Evolutionary conservation across 2,329 filamentous ascomycete genomes (phyloP), one percentile per base, ranked within the genome.

Genomic region (Colletotrichum noveboracense): DNA sequence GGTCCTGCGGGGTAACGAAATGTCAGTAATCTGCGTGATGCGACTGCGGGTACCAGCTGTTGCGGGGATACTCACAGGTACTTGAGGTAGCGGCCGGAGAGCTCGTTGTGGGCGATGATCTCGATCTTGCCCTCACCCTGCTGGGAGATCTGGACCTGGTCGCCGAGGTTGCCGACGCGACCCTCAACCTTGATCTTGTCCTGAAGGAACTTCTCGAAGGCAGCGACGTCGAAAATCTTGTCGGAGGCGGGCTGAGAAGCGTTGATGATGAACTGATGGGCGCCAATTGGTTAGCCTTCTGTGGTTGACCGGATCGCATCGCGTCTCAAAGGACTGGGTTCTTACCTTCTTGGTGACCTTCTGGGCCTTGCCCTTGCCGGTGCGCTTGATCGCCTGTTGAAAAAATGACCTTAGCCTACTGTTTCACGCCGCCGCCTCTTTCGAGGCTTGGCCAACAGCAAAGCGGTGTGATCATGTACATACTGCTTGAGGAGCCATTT

Each of bases 131-230:
- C 97, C 85, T 98, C 97, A 81, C 95, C 96, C 84, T 93, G 89
- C 92, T 98, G 95, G 85, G 92, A 93, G 91, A 99, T 97, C 86
- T 93, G 90, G 85, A 99, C 93, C 86, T 91, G 93, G 85, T 98
- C 97, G 86, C 97, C 97, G 82, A 99, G 94, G 94, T 99, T 98
- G 84, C 96, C 96, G 85, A 96, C 96, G 86, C 96, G 96, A 90
- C 96, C 96, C 82, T 98, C 97, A 83, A 99, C 96, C 95, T 99
- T 99, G 94, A 99, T 98, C 90, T 95, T 96, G 90, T 98, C 97
- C 93, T 98, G 96, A 79, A 99, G 95, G 94, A 99, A 99, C 93
- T 98, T 98, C 91, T 98, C 96, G 88, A 99, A 99, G 82, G 96
- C 96, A 84, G 95, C 93, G 87, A 98, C 93, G 88, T 99, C 97